Evolutionary conservation across 768 basidiomycete genomes (phyloP).

Genomic region (Ramaria sp.): DNA sequence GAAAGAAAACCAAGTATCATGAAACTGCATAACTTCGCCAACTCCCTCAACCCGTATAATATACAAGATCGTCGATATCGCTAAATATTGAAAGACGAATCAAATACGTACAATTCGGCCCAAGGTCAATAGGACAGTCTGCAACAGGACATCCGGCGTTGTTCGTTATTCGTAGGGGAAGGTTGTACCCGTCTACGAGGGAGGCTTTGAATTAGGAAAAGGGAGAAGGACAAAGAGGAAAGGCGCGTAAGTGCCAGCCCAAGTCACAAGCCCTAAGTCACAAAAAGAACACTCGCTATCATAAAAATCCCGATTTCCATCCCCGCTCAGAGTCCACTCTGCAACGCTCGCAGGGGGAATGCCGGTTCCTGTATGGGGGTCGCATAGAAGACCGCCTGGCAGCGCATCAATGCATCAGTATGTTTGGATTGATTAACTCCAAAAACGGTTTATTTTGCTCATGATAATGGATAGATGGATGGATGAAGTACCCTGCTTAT

Average conservation of each 20-base stretch:
- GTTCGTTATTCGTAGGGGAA: constrained; percentile 48
- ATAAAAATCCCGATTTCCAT: constrained; percentile 40
- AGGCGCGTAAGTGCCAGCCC: no score
- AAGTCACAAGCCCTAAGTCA: no score
- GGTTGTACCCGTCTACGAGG: constrained; percentile 46
- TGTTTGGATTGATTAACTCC: not conserved
- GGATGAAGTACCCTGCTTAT: no score
- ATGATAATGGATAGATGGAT: no score
- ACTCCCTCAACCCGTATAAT: no score
- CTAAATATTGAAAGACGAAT: no score
- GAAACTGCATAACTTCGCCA: no score
- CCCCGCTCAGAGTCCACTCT: constrained; percentile 46
- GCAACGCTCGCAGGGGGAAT: constrained; percentile 63
- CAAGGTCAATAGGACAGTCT: constrained; percentile 51
- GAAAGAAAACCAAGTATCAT: no score
- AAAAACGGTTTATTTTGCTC: no score
- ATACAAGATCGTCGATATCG: no score
- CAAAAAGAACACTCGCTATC: constrained; percentile 41
- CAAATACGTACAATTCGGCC: constrained; percentile 38
- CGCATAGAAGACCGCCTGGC: constrained; percentile 24
- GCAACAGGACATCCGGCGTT: constrained; percentile 42
- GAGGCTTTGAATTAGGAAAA: constrained; percentile 27
- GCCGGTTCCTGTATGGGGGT: constrained; percentile 30
- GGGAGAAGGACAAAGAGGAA: not conserved
- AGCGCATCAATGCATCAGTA: not conserved